A percentile compares a stretch with the other conserved stretches of the same genome.
These are phyloP conservation scores for Penicillium psychrofluorescens DNA, from an alignment of 495 filamentous ascomycete species.

Conservation along the genomic window DNA sequence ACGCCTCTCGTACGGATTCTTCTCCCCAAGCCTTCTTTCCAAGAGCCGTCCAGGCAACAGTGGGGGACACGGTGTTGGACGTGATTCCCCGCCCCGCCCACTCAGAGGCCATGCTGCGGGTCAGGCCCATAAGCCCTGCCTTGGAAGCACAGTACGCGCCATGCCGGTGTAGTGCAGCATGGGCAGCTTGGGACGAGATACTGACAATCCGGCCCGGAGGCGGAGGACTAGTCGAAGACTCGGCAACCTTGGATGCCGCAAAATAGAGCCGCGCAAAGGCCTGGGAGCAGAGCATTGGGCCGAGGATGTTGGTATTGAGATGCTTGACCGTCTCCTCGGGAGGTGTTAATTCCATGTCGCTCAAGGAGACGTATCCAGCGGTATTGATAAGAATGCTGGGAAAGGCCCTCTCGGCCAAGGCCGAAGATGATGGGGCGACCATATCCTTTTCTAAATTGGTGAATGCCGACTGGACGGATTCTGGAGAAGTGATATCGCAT, in stretches of 20 bases:
- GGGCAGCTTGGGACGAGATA: constrained; percentile 32
- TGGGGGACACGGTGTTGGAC: constrained; percentile 31
- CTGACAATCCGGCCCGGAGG: constrained; percentile 31
- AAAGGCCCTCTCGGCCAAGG: constrained; percentile 9
- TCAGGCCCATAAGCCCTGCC: constrained; percentile 37
- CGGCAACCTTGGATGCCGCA: constrained; percentile 8
- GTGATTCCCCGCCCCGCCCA: constrained; percentile 31
- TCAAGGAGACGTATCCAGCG: constrained; percentile 36
- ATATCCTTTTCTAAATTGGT: constrained; percentile 13
- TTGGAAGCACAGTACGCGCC: constrained; percentile 45
- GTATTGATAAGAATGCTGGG: constrained; percentile 36
- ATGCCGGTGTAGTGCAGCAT: constrained; percentile 30
- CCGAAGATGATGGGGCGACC: constrained; percentile 7
- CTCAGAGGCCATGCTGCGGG: constrained; percentile 42
- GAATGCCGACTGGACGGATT: constrained; percentile 29
- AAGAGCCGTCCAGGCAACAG: constrained; percentile 34
- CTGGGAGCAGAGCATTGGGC: constrained; percentile 37
- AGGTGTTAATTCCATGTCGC: constrained; percentile 29
- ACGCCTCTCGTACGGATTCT: constrained; percentile 19
- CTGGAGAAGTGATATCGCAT: constrained; percentile 35
- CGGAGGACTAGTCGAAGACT: constrained; percentile 9
- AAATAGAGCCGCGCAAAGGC: constrained; percentile 34
- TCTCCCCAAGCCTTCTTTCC: constrained; percentile 36
- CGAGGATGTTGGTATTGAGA: constrained; percentile 28
- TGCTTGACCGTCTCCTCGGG: constrained; percentile 34